A percentile compares a stretch with the other conserved stretches of the same genome.
These are phyloP conservation scores for Echinochloa phyllopogon DNA, from an alignment of 176 grass and related monocot genomes.

Conservation along the genomic window DNA sequence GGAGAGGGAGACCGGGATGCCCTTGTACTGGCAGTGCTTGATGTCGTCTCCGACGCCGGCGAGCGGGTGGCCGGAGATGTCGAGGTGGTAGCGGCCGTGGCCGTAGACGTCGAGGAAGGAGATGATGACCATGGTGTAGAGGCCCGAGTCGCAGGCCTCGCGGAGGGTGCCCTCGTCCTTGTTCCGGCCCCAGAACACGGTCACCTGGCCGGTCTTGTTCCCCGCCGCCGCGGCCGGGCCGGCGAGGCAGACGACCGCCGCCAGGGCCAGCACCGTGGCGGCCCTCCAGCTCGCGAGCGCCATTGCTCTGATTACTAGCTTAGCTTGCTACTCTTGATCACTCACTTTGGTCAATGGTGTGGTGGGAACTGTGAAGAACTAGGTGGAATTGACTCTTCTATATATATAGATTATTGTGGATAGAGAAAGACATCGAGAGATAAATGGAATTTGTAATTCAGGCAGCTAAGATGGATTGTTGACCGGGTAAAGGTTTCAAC, in stretches of 20 bases:
- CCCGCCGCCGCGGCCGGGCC: not conserved
- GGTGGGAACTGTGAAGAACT: not conserved
- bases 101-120: slow-evolving; percentile 38
- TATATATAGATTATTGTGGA: not conserved
- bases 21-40: slow-evolving; percentile 29
- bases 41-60: slow-evolving; percentile 31
- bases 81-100: not conserved
- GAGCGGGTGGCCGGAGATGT: slow-evolving; percentile 21
- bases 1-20: not conserved
- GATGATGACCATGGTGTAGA: slow-evolving; percentile 32
- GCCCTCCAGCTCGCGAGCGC: not conserved
- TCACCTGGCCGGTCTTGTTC: slow-evolving; percentile 37
- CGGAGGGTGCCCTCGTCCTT: slow-evolving; percentile 25
- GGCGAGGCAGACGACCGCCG: not conserved
- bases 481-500: not conserved
- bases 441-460: too few species aligned
- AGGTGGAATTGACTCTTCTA: not conserved
- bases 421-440: not conserved
- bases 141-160: slow-evolving; percentile 14
- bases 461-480: not conserved
- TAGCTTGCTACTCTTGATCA: not conserved
- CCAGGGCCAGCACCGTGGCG: not conserved
- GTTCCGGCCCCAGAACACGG: slow-evolving; percentile 42
- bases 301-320: not conserved
- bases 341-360: not conserved